phyloP scores from a whole-genome alignment of 129 eudicot genomes.

The Artemisia annua region DNA sequence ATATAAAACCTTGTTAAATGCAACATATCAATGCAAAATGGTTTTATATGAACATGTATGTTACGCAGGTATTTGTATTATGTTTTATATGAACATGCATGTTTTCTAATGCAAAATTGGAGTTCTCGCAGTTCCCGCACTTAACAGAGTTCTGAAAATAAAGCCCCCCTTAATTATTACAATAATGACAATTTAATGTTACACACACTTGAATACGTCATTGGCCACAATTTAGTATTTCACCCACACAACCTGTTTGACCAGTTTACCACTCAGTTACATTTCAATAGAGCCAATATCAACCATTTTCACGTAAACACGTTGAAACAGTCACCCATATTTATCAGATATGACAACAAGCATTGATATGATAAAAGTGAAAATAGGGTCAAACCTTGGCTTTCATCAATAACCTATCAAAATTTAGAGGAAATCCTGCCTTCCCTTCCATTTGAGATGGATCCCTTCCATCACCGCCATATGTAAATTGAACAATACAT shows the following conservation, averaged over 20 bases:
- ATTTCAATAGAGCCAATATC: not conserved
- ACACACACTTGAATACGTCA: not conserved
- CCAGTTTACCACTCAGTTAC: not conserved
- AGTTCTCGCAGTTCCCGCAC: no score
- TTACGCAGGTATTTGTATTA: no score
- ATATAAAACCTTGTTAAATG: no score
- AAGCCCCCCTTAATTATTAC: no score
- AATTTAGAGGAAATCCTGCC: conserved; percentile 75
- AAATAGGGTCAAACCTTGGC: conserved; percentile 58
- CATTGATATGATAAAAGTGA: conserved; percentile 1
- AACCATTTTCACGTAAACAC: not conserved
- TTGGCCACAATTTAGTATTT: not conserved
- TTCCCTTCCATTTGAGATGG: conserved; percentile 95
- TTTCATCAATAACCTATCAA: conserved; percentile 74
- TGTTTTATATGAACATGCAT: no score
- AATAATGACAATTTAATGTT: not conserved
- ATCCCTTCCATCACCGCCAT: conserved; percentile 97
- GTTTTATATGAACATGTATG: no score
- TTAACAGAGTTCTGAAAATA: no score
- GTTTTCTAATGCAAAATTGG: no score
- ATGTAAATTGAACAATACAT: conserved; percentile 75
- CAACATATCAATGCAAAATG: no score
- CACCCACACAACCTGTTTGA: no score
- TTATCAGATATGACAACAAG: conserved; percentile 11
- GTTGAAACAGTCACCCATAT: not conserved